A percentile compares a stretch with the other conserved stretches of the same genome.
Conservation (phyloP, 2,329 filamentous ascomycete species). For the Ciborinia camelliae region DNA sequence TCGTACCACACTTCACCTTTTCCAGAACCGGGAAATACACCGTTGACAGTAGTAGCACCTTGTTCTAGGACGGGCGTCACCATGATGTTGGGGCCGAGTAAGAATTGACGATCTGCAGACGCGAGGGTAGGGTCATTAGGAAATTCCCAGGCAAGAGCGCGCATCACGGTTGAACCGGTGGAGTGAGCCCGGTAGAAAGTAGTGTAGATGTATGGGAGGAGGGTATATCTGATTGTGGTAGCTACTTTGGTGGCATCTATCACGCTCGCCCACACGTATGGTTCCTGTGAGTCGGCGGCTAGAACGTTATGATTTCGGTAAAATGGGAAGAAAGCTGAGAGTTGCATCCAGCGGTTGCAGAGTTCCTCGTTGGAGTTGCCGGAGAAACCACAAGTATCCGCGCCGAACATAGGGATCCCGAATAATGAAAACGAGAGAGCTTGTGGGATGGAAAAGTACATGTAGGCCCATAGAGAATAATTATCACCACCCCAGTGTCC, state of each 20-base stretch:
- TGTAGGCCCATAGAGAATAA: conserved; percentile 64
- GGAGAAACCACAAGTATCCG: conserved; percentile 67
- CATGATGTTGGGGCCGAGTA: conserved; percentile 63
- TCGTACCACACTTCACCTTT: conserved; percentile 68
- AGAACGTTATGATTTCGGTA: conserved; percentile 73
- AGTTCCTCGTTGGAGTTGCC: conserved; percentile 66
- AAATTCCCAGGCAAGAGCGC: conserved; percentile 72
- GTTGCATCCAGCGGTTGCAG: conserved; percentile 71
- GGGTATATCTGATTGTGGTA: conserved; percentile 66
- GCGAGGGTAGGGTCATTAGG: conserved; percentile 66
- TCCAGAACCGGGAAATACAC: conserved; percentile 65
- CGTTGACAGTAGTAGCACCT: conserved; percentile 55
- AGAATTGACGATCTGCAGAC: conserved; percentile 66
- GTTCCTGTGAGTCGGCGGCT: conserved; percentile 62
- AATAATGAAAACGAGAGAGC: conserved; percentile 72
- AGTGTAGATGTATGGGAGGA: conserved; percentile 76
- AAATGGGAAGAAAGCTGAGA: conserved; percentile 73
- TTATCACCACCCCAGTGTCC: conserved; percentile 86
- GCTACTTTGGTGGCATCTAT: conserved; percentile 60
- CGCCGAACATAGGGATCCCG: conserved; percentile 74
- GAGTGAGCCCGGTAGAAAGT: conserved; percentile 64
- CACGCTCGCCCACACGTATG: conserved; percentile 66
- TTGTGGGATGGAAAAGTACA: conserved; percentile 75
- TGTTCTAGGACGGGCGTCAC: conserved; percentile 65
- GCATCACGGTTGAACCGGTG: conserved; percentile 66